These are phyloP conservation scores for Ogataea wickerhamii DNA, from an alignment of 805 yeast genomes.

Conservation along the genomic window DNA sequence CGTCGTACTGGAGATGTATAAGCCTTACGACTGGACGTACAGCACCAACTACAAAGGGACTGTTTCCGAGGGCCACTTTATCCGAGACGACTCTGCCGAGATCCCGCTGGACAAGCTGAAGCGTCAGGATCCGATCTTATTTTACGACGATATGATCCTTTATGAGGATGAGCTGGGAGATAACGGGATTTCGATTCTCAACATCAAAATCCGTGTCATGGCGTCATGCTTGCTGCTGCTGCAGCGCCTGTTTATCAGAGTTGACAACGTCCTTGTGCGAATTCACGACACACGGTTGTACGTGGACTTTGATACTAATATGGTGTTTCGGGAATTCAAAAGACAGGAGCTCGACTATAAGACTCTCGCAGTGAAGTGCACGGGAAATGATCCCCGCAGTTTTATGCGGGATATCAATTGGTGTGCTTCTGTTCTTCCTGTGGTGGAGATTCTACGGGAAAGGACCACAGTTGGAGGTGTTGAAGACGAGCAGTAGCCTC, in stretches of 20 bases:
- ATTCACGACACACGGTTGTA: constrained; percentile 82
- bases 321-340: constrained; percentile 73
- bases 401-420: constrained; percentile 79
- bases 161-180: constrained; percentile 97
- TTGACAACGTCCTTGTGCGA: constrained; percentile 84
- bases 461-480: constrained; percentile 4
- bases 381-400: constrained; percentile 62
- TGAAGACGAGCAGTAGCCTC: too few relatives aligned
- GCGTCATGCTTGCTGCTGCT: constrained; percentile 68
- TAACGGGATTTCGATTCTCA: constrained; percentile 80
- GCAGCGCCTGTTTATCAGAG: constrained; percentile 77
- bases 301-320: constrained; percentile 65
- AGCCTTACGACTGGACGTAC: constrained; percentile 97
- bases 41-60: constrained; percentile 76
- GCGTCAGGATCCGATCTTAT: constrained; percentile 76
- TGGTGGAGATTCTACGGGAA: constrained; percentile 23
- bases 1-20: constrained; percentile 54
- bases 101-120: constrained; percentile 71
- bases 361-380: constrained; percentile 38
- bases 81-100: constrained; percentile 26
- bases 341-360: constrained; percentile 58
- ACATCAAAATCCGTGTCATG: constrained; percentile 87
- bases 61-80: constrained; percentile 17
- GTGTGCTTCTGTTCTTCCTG: constrained; percentile 53
- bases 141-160: constrained; percentile 82